A percentile compares a stretch with the other conserved stretches of the same genome.
These are phyloP conservation scores for Alternaria brassicicola DNA, from an alignment of 2,329 filamentous ascomycete species.

Conservation along the genomic window DNA sequence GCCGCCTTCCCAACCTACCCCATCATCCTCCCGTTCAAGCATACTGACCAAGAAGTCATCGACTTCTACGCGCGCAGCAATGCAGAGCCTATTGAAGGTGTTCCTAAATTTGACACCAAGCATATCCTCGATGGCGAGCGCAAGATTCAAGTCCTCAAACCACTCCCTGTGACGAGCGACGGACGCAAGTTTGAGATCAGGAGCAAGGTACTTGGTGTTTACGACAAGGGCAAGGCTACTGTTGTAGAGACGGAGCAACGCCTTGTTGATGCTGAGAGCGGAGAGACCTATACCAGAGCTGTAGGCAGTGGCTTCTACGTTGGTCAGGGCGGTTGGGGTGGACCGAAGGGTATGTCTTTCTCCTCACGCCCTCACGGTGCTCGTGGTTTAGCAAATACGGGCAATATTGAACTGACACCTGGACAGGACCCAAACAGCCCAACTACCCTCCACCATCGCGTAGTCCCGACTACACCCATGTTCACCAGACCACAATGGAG, in stretches of 20 bases:
- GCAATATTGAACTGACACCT: background rate
- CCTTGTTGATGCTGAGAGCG: slow-evolving; percentile 71
- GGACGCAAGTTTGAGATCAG: slow-evolving; percentile 77
- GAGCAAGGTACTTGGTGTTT: slow-evolving; percentile 80
- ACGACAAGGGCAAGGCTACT: slow-evolving; percentile 85
- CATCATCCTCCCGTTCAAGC: slow-evolving; percentile 83
- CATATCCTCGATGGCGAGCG: slow-evolving; percentile 85
- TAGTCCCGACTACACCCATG: slow-evolving; percentile 71
- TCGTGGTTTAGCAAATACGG: background rate
- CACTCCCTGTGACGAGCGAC: slow-evolving; percentile 72
- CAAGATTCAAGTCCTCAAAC: slow-evolving; percentile 76
- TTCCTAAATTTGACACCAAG: slow-evolving; percentile 76
- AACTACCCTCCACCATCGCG: slow-evolving; percentile 79
- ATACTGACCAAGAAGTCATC: slow-evolving; percentile 74
- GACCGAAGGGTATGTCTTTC: slow-evolving; percentile 72
- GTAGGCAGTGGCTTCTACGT: slow-evolving; percentile 79
- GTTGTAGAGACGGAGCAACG: slow-evolving; percentile 81
- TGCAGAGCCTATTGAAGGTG: slow-evolving; percentile 70
- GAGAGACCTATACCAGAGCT: slow-evolving; percentile 73
- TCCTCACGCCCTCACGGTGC: background rate
- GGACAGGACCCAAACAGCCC: slow-evolving; percentile 67
- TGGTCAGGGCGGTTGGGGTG: slow-evolving; percentile 82
- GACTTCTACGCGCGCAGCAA: slow-evolving; percentile 80
- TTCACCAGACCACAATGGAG: slow-evolving; percentile 72
- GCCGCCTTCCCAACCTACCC: slow-evolving; percentile 88